These are phyloP conservation scores for Raffaelea ambrosiae DNA, from an alignment of 2,329 filamentous ascomycete species.

Conservation along the genomic window DNA sequence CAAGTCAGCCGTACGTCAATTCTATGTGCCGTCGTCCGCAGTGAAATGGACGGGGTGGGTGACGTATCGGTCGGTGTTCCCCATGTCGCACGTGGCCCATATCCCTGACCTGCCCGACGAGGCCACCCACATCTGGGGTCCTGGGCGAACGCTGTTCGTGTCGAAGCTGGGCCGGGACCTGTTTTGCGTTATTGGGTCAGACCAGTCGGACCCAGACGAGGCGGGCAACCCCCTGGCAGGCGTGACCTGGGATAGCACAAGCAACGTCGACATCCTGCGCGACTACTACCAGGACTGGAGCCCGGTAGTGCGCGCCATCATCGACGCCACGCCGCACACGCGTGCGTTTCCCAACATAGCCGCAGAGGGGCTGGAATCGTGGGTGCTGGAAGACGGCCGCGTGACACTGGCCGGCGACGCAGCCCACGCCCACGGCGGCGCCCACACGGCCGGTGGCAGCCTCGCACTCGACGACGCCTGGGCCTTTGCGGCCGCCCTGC, in stretches of 20 bases:
- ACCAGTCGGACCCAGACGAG: constrained; percentile 24
- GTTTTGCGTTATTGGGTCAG: constrained; percentile 34
- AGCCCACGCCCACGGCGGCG: constrained; percentile 31
- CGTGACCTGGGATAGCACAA: constrained; percentile 28
- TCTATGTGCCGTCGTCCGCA: constrained; percentile 32
- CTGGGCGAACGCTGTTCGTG: constrained; percentile 32
- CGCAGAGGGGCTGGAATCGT: constrained; percentile 28
- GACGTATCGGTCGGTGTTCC: constrained; percentile 35
- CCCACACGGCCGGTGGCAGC: constrained; percentile 30
- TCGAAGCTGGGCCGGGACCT: constrained; percentile 30
- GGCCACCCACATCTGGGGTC: constrained; percentile 35
- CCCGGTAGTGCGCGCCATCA: constrained; percentile 28
- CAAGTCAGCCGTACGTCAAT: constrained; percentile 33
- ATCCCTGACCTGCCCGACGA: constrained; percentile 30
- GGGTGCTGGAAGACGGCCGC: constrained; percentile 27
- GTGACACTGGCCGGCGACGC: constrained; percentile 31
- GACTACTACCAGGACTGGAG: constrained; percentile 33
- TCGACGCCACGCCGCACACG: constrained; percentile 30
- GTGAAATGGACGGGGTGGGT: constrained; percentile 35
- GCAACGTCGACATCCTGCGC: constrained; percentile 25
- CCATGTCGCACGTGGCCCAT: constrained; percentile 27
- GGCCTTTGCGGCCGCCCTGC: constrained; percentile 29
- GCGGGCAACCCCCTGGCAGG: constrained; percentile 10
- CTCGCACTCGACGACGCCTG: constrained; percentile 32
- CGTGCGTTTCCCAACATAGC: constrained; percentile 34